Evolutionary conservation across 495 filamentous ascomycete species (phyloP), one percentile per base, ranked within the genome.

Genomic region (Terfezia boudieri): DNA sequence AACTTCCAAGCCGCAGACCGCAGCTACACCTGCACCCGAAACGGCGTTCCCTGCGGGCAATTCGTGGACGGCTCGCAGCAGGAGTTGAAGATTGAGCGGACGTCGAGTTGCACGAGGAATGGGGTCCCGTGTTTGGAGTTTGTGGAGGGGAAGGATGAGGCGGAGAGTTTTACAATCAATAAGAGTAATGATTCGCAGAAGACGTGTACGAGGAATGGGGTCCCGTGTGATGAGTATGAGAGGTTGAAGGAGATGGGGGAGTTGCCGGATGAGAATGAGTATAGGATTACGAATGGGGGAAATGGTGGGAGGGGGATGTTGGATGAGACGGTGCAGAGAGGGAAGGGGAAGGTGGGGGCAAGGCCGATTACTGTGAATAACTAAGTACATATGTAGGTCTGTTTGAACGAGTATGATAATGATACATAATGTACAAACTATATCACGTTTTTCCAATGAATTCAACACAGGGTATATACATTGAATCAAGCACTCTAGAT

Each of bases 351-450:
- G n/a, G 20, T 49, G 43, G 20, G 43, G n/a, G 43, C 2, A 9
- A 4, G 20, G 57, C 56, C 62, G 67, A 55, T 48, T 63, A 32
- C 4, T 32, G 26, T 32, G 26, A 32, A 32, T 32, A 32, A 32
- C 26, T 32, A 32, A 32, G 7, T 20, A 20, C 20, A 20, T 20
- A 20, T 20, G 20, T 20, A 20, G 20, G 20, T 20, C 20, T 20
- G 20, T 20, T 20, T 20, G 20, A 20, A 20, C 20, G 20, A 20
- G 20, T 20, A 20, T 20, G 20, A 20, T 20, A 20, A 20, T 20
- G 20, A 20, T 20, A 20, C 20, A 20, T 20, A 20, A 20, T 20
- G 20, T 20, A 20, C 20, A 20, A 20, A 20, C 20, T 20, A 20
- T 2, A 20, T 1, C 20, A 2, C 20, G 20, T 20, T 20, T 2